Evolutionary conservation across 441 rosid genomes (phyloP), one percentile per base, ranked within the genome.

Genomic region (Erodium texanum): DNA sequence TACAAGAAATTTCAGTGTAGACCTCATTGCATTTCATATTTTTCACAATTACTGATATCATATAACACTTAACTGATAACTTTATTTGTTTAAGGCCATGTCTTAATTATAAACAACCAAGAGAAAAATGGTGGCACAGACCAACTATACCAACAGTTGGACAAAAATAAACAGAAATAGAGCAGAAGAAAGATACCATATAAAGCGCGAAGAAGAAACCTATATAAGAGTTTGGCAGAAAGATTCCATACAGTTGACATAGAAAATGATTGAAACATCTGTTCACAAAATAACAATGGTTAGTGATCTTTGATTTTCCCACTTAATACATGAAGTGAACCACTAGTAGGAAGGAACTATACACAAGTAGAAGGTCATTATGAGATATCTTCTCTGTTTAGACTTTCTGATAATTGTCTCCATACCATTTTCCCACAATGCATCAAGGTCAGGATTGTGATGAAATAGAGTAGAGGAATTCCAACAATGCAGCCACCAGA

Each of bases 401-500:
- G 76, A 68, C 68, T 84, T 81, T 81, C 96, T 52, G 76, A 74
- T 75, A 94, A 76, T 74, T 92, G 84, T 81, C 89, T 84, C 91
- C 84, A 80, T 10, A 83, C 90, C 90, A 89, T 86, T 81, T 81
- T 92, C 58, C 82, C 91, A 56, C 97, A 94, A 70, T 87, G 87
- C 77, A 86, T 3, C 78, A 88, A 66, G 41, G 92, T 86, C 82
- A 92, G 77, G 74, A 80, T 67, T 15, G 88, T 85, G 80, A 94
- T 70, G 59, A 81, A 20, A 74, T 87, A 92, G 66, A 94, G 89
- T 36, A 94, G 87, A 66, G 98, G 97, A 75, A 92, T 83, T 24
- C 92, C 94, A 20, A 91, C 50, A n/a, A 83, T 22, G 70, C 98
- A 94, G 61, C 98, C 99, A 29, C 85, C 99, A 3, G 85, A 70